Percentiles rank a stretch among this genome's conserved stretches.
phyloP scores from a whole-genome alignment of 768 basidiomycete genomes.

The Holtermannia corniformis region DNA sequence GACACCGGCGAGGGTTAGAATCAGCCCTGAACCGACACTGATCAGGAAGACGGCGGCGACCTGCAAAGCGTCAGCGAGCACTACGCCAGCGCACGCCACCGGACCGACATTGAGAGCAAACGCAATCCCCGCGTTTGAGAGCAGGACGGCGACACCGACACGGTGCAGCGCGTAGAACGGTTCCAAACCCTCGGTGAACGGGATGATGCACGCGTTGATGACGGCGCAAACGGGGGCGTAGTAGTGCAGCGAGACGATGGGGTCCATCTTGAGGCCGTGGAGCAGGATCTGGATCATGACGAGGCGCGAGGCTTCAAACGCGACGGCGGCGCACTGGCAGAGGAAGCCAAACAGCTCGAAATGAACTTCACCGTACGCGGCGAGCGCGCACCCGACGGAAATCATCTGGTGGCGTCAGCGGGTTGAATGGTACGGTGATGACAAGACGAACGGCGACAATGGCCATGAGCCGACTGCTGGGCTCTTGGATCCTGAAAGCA shows the following conservation, averaged over 20 bases:
- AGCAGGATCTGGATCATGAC: slow-evolving; percentile 95
- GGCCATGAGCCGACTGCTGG: slow-evolving; percentile 63
- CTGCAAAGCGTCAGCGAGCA: slow-evolving; percentile 8
- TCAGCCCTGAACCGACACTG: slow-evolving; percentile 63
- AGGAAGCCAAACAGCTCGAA: slow-evolving; percentile 85
- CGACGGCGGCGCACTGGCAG: slow-evolving; percentile 77
- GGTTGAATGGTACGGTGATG: background rate
- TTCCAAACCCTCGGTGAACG: slow-evolving; percentile 84
- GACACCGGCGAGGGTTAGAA: slow-evolving; percentile 89
- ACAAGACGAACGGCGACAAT: slow-evolving; percentile 54
- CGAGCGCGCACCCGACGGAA: slow-evolving; percentile 60
- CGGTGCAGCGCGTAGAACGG: slow-evolving; percentile 67
- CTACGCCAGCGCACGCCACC: background rate
- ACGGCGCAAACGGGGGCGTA: slow-evolving; percentile 61
- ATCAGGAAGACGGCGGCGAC: slow-evolving; percentile 93
- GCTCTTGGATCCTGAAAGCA: slow-evolving; percentile 77
- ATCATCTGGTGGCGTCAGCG: slow-evolving; percentile 53
- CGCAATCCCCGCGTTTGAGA: slow-evolving; percentile 77
- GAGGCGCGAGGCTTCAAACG: slow-evolving; percentile 77
- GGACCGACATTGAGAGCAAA: slow-evolving; percentile 65
- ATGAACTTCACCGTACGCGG: slow-evolving; percentile 78
- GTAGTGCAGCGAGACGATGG: slow-evolving; percentile 80
- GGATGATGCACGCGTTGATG: slow-evolving; percentile 76
- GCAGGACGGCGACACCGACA: slow-evolving; percentile 60
- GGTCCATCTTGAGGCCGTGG: slow-evolving; percentile 97